Evolutionary conservation across 441 rosid genomes (phyloP).

Genomic region (Pelargonium fulgidum): DNA sequence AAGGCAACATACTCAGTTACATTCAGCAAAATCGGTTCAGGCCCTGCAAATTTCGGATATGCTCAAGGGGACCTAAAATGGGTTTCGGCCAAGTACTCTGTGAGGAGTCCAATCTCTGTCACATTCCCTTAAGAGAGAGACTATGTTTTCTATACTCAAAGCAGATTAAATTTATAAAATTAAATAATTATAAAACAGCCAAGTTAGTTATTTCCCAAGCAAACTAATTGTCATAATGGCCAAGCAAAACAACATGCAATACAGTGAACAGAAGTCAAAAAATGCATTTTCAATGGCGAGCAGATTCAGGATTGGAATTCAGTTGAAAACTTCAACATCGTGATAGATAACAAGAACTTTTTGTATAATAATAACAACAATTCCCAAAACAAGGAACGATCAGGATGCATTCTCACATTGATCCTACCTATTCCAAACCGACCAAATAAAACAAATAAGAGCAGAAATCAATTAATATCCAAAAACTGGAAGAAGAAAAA

Average conservation of each 20-base stretch:
- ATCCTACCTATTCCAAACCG: not conserved
- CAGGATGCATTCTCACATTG: not conserved
- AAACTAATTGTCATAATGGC: not conserved
- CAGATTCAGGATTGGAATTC: not conserved
- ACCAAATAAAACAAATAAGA: no score
- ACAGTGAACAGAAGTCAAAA: not conserved
- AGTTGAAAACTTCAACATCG: not conserved
- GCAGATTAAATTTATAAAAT: not conserved
- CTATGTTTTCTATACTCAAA: not conserved
- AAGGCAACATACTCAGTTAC: slow-evolving; percentile 33
- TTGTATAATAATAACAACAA: not conserved
- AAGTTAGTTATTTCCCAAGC: not conserved
- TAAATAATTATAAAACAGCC: not conserved
- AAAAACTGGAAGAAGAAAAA: not conserved
- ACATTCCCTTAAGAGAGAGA: slow-evolving; percentile 2
- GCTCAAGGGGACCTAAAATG: slow-evolving; percentile 35
- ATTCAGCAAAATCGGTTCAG: slow-evolving; percentile 19
- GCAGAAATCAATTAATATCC: no score
- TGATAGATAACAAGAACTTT: not conserved
- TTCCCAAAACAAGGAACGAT: not conserved
- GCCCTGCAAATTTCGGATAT: slow-evolving; percentile 12
- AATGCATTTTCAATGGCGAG: not conserved
- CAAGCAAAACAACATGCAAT: not conserved
- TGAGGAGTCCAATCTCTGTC: slow-evolving; percentile 38
- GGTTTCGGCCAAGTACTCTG: slow-evolving; percentile 29